Base-by-base conservation (phyloP, 1,139 yeast species). In the Geotrichum histeridarum region DNA sequence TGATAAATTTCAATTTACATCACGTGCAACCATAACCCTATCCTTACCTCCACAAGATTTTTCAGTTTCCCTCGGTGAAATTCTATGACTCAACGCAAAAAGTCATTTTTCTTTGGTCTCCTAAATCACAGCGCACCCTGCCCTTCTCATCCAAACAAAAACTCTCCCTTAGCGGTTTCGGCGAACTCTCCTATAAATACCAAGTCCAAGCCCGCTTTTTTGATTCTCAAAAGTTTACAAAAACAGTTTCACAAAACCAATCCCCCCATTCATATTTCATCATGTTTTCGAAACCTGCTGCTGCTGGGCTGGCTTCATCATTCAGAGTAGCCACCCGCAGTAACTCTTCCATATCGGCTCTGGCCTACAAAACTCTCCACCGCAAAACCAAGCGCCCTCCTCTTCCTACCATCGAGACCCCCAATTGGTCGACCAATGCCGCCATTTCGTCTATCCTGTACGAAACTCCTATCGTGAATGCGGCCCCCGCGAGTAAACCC, bases 361-460 rank as follows among this genome's bases (percentile, higher is more conserved):
- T 93, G 70, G 96, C 97, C 14, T 93, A 93, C 76, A 93, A 93
- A 73, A 85, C 89, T 39, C 77, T 91, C 62, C 96, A 90, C 72
- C 70, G 76, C 46, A 87, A 89, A 70, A 86, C 84, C 65, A 82
- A 81, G 65, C 83, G 93, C 70, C 98, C 98, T 42, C 87, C 95
- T 44, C 79, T 93, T 63, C 99, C 99, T 56, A 86, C 95, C n/a
- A 77, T 91, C 63, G 97, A 90, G 61, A 84, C 96, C 17, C 98
- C 98, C 58, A 81, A 81, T 66, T 89, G 98, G 96, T 86, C 95
- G 36, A 95, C 96, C 32, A 88, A 88, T 63, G 88, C 96, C 42
- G 99, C 98, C 8, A 96, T 93, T 50, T 86, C 96, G 9, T 89
- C 97, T 15, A 93, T 93, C 62, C 77, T 93, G 62, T 93, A 91